Conservation (phyloP, 2,329 filamentous ascomycete species). For the Colletotrichum godetiae region DNA sequence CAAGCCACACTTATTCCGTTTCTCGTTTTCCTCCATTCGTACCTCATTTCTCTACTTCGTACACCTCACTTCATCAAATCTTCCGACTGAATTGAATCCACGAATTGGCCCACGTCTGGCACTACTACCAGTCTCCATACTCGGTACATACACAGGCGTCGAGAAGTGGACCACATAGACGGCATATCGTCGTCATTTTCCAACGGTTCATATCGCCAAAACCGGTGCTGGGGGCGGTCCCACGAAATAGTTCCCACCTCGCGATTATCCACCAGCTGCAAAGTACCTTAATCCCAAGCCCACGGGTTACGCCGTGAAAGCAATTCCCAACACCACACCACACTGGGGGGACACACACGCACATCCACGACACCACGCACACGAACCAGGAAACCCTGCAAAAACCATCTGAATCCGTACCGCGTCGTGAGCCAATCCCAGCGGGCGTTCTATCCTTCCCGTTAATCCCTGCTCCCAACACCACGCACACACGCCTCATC, state of each 20-base stretch:
- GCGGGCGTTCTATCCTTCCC: constrained; percentile 8
- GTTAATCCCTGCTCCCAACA: constrained; percentile 27
- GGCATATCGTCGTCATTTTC: constrained; percentile 4
- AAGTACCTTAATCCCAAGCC: neutral
- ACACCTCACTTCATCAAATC: neutral
- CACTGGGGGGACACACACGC: neutral
- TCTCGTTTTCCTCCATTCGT: neutral
- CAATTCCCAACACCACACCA: neutral
- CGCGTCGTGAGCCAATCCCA: constrained; percentile 30
- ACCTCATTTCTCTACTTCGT: no score
- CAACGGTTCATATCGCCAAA: constrained; percentile 2
- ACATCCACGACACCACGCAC: neutral
- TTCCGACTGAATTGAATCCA: neutral
- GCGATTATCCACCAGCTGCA: neutral
- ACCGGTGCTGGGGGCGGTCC: neutral
- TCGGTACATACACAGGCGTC: no score
- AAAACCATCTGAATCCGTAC: constrained; percentile 6
- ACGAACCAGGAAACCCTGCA: neutral
- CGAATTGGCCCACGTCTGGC: neutral
- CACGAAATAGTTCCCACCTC: neutral
- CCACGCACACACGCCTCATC: neutral
- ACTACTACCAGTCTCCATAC: neutral
- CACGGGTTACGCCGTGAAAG: constrained; percentile 7
- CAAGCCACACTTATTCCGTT: neutral
- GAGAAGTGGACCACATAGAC: neutral